Evolutionary conservation across 257 asterid species (phyloP), one percentile per base, ranked within the genome.

Genomic region (Haberlea rhodopensis): DNA sequence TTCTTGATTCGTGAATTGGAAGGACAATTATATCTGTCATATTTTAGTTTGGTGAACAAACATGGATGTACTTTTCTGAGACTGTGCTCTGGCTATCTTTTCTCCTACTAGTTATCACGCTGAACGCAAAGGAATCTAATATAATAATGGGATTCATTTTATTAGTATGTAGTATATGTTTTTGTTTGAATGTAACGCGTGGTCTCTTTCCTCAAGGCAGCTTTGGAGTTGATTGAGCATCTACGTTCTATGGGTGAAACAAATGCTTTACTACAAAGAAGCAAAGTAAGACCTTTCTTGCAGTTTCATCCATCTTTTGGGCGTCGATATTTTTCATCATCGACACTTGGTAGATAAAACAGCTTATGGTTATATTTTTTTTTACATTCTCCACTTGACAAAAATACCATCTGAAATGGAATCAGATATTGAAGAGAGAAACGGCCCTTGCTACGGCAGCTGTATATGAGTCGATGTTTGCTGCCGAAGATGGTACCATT

Each of bases 211-310:
- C 37, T 53, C 65, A 74, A 58, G 76, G 76, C 69, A 92, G 99
- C 97, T 71, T 73, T 92, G 83, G 99, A 92, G 73, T 79, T 92
- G 82, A 92, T 92, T 23, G 97, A 92, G 79, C 99, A 92, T 84
- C 89, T 92, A 22, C 97, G 99, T 40, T 65, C 95, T 43, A 89
- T 92, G 99, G 99, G 97, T 3, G 97, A 92, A 81, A 85, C 96
- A 52, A 92, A 88, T 81, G 97, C 99, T 70, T 75, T 92, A 59
- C 54, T 83, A 5, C 91, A 92, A 61, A 84, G 94, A 57, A 83
- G 83, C 86, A 79, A 67, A 29, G 99, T 92, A 76, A 63, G 78
- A 56, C 28, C 8, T 63, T 28, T 68, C 60, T 56, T 55, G 27
- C 57, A 2, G 16, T 72, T 65, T 49, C 51, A 52, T 52, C 62